Base-by-base conservation (phyloP, 495 filamentous ascomycete genomes). In the Aspergillus olivimuriae region DNA sequence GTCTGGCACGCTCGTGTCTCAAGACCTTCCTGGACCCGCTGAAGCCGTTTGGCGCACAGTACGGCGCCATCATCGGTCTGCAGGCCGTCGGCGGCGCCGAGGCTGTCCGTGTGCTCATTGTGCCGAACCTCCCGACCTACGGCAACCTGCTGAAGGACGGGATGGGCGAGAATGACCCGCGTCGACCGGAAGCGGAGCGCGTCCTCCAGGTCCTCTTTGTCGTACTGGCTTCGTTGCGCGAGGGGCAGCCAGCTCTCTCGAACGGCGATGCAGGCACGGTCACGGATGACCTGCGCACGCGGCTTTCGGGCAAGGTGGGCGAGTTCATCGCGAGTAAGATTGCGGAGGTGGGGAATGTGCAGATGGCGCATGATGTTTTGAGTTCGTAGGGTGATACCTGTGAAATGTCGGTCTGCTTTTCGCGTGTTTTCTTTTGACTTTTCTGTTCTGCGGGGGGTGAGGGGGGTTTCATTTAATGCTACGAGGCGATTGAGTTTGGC, bases 1-100 rank as follows among this genome's bases (percentile, higher is more conserved):
- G 92, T 24, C 77, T 98, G n/a, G 86, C 88, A 11, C 79, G 92
- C 11, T 89, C 87, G 0, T 96, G 87, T 58, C 76, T 97, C 3
- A 95, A 94, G 66, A 70, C 80, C 52, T 89, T 95, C 60, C 77
- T 98, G 6, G 89, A 95, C 58, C 86, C 88, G 0, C 73, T 77
- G 22, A 84, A 88, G 55, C 79, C 87, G 0, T 75, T 89, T 4
- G 77, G 81, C 14, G 82, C 88, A 4, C 86, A 92, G 53, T 97
- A 88, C 57, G 92, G 92, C 38, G 87, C 90, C 8, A 75, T 98
- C 30, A 74, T 78, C 30, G 89, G 88, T 3, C 69, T 98, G 9
- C 72, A 77, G 0, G 74, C 78, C 0, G 80, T 91, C 16, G 87
- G 87, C 10, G 89, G 89, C 0, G 51, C 77, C 1, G 87, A 92